Conservation (phyloP, 139 green algal species). For the Nannochloris sp. region DNA sequence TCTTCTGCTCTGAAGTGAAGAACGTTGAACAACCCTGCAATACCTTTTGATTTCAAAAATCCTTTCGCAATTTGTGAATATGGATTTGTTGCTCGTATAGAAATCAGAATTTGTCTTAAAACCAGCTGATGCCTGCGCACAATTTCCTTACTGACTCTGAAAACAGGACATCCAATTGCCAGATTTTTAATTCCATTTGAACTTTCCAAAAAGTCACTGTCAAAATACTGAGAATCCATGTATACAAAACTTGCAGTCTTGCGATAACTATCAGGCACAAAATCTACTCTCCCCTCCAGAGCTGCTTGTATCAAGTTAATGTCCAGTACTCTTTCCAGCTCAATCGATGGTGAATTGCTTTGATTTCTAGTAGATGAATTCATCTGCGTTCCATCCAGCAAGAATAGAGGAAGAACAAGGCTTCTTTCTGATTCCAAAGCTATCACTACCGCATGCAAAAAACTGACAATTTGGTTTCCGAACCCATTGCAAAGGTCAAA, state of each 20-base stretch:
- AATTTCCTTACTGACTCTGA: neutral
- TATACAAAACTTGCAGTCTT: neutral
- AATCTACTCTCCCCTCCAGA: neutral
- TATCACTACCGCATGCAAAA: slow-evolving; percentile 11
- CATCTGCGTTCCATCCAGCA: slow-evolving; percentile 7
- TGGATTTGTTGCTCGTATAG: neutral
- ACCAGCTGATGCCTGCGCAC: neutral
- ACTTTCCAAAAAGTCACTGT: neutral
- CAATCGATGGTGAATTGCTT: neutral
- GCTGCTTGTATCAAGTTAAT: neutral
- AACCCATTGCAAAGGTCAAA: slow-evolving; percentile 19
- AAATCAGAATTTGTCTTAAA: neutral
- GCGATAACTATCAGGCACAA: neutral
- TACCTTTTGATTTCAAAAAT: neutral
- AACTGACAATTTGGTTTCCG: slow-evolving; percentile 8
- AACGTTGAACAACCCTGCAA: slow-evolving; percentile 14
- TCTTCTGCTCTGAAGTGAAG: slow-evolving; percentile 15
- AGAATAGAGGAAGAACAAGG: slow-evolving; percentile 7
- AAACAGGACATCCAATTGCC: neutral
- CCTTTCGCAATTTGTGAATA: neutral
- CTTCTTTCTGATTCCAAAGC: slow-evolving; percentile 9
- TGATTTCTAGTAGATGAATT: neutral
- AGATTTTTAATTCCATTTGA: neutral
- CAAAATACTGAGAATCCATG: neutral
- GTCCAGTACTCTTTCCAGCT: neutral